These are phyloP conservation scores for Metrosideros polymorpha DNA, from an alignment of 441 rosid species.

Conservation along the genomic window DNA sequence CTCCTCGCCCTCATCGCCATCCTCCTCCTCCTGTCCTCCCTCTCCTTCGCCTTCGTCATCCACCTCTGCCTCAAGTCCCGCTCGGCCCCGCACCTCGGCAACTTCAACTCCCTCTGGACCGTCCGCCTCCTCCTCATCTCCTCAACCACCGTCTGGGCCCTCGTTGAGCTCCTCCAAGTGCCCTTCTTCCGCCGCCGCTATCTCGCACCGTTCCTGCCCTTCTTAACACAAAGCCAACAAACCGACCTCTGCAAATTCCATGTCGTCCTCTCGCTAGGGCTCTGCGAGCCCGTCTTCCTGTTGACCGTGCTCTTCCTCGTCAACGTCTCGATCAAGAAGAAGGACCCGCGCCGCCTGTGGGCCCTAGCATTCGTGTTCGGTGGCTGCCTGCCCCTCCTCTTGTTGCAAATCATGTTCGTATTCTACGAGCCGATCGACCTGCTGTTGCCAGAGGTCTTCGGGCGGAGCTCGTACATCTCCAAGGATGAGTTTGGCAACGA, in stretches of 20 bases:
- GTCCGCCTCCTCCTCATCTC: constrained; percentile 38
- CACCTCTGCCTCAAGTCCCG: constrained; percentile 28
- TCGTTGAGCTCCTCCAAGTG: constrained; percentile 28
- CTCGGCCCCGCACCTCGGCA: constrained; percentile 18
- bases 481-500: constrained; percentile 1
- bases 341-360: constrained; percentile 14
- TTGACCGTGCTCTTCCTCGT: constrained; percentile 39
- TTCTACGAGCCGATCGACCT: background rate
- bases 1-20: constrained; percentile 15
- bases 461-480: constrained; percentile 8
- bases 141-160: constrained; percentile 33
- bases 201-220: constrained; percentile 2
- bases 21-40: constrained; percentile 27
- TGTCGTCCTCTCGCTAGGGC: constrained; percentile 36
- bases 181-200: constrained; percentile 23
- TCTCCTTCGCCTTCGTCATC: constrained; percentile 30
- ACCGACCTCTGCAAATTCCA: constrained; percentile 31
- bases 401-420: constrained; percentile 19
- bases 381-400: constrained; percentile 27
- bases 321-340: constrained; percentile 33
- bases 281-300: constrained; percentile 44
- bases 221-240: constrained; percentile 7
- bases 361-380: constrained; percentile 19
- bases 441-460: constrained; percentile 8
- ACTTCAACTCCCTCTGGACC: constrained; percentile 49